Evolutionary conservation across 2,329 filamentous ascomycete genomes (phyloP), one percentile per base, ranked within the genome.

Genomic region (Cladorrhinum sp.): DNA sequence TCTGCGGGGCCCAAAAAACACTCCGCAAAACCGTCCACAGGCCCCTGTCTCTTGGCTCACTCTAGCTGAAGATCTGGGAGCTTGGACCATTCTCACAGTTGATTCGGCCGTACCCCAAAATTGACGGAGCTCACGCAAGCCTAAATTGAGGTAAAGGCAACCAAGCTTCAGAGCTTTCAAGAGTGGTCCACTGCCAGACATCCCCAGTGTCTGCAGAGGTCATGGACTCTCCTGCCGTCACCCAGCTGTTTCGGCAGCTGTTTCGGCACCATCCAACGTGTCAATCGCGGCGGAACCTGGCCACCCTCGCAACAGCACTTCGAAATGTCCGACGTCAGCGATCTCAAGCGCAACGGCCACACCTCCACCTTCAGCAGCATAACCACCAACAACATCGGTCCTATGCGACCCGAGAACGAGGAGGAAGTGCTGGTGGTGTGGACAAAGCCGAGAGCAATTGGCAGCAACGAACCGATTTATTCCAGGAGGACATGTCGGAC

Each of bases 201-300:
- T 22, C 12, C 12, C 2, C 10, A 16, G 12, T 13, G 32, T 36
- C 27, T n/a, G 9, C 12, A 18, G 22, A 29, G 24, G 63, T 54
- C 38, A 96, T 96, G 92, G 92, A 96, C 77, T 93, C 91, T 18
- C 88, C 89, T 61, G 79, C 91, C 64, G 82, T 92, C 66, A 85
- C 85, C 53, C 89, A 88, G 72, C 82, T 96, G 72, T 93, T 97
- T 71, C 86, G 90, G 69, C 90, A 92, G 78, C 85, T 98, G 48
- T 96, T 96, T 69, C 85, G 86, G 50, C 90, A 93, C 70, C 84
- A 93, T 70, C 84, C 85, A 52, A 81, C 85, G 54, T 89, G 87
- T 71, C 81, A 83, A 70, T 78, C 80, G 57, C 74, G 82, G 66
- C 77, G 79, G 57, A 77, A 77, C 58, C 65, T 78, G 45, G 70